These are phyloP conservation scores for Russula sp. DNA, from an alignment of 768 basidiomycete genomes.

Conservation along the genomic window DNA sequence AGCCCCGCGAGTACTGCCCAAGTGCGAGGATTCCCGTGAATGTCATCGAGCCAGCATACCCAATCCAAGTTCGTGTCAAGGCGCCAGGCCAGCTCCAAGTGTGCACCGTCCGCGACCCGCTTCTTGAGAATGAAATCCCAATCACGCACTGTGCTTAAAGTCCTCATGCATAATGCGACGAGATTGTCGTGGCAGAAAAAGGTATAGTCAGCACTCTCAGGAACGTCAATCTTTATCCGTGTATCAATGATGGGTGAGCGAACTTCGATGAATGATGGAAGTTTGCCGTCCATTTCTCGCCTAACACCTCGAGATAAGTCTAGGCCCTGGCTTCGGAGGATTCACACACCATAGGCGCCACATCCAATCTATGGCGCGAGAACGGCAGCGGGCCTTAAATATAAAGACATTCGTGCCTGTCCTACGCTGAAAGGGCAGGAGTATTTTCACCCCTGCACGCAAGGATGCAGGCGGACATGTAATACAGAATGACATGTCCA, in stretches of 20 bases:
- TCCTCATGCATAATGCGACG: conserved; percentile 51
- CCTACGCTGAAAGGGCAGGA: conserved; percentile 42
- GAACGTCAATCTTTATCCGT: conserved; percentile 59
- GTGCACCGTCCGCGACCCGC: conserved; percentile 46
- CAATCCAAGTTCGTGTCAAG: conserved; percentile 71
- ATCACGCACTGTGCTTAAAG: conserved; percentile 47
- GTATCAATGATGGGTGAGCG: conserved; percentile 60
- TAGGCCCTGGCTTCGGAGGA: neutral
- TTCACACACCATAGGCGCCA: conserved; percentile 71
- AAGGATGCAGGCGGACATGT: conserved; percentile 52
- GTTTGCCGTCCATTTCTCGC: conserved; percentile 61
- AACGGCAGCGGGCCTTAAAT: conserved; percentile 73
- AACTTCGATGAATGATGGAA: conserved; percentile 67
- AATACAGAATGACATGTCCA: conserved; percentile 78
- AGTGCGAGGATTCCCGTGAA: conserved; percentile 49
- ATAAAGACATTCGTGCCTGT: conserved; percentile 82
- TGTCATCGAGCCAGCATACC: conserved; percentile 69
- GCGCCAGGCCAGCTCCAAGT: conserved; percentile 75
- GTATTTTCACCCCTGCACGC: conserved; percentile 35
- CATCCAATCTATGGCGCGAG: conserved; percentile 79
- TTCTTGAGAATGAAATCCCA: conserved; percentile 56
- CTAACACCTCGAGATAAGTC: conserved; percentile 31
- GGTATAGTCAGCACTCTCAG: conserved; percentile 33
- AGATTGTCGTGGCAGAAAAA: conserved; percentile 58
- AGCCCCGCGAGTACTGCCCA: conserved; percentile 76